These are phyloP conservation scores for Candida tetrigidarum DNA, from an alignment of 1,139 yeast genomes.

Conservation along the genomic window DNA sequence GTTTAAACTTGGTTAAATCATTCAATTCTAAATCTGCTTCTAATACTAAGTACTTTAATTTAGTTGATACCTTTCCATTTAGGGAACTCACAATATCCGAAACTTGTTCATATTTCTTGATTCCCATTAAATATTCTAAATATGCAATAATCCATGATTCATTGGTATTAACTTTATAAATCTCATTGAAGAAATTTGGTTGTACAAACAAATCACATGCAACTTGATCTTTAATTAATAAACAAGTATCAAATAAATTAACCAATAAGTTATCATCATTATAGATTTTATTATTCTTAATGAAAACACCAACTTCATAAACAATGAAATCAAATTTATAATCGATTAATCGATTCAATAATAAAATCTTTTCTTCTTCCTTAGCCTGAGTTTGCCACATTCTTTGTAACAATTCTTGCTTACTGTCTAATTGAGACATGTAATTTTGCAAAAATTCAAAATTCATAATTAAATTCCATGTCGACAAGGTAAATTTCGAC, in stretches of 20 bases:
- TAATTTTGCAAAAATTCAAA: constrained; percentile 29
- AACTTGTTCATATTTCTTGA: constrained; percentile 15
- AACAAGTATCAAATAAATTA: constrained; percentile 16
- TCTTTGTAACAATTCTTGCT: constrained; percentile 30
- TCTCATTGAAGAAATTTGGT: constrained; percentile 13
- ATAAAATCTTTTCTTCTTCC: constrained; percentile 17
- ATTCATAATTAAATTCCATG: constrained; percentile 41
- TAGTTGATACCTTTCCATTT: constrained; percentile 2
- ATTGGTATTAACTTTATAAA: constrained; percentile 15
- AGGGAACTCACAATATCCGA: constrained; percentile 15
- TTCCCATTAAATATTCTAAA: constrained; percentile 22
- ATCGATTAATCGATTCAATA: constrained; percentile 25
- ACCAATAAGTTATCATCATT: constrained; percentile 19
- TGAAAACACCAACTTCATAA: constrained; percentile 26
- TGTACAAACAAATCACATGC: constrained; percentile 9
- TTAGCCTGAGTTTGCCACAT: constrained; percentile 26
- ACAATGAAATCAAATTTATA: constrained; percentile 34
- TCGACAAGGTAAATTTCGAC: constrained; percentile 31
- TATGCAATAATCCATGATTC: constrained; percentile 25
- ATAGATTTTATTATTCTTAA: constrained; percentile 14
- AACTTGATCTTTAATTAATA: constrained; percentile 1
- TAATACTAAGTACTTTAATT: constrained; percentile 10
- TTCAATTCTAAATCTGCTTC: constrained; percentile 18
- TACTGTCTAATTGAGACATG: constrained; percentile 23
- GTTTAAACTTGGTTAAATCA: constrained; percentile 13